These are phyloP conservation scores for Suillus luteus DNA, from an alignment of 768 basidiomycete genomes.

Conservation along the genomic window DNA sequence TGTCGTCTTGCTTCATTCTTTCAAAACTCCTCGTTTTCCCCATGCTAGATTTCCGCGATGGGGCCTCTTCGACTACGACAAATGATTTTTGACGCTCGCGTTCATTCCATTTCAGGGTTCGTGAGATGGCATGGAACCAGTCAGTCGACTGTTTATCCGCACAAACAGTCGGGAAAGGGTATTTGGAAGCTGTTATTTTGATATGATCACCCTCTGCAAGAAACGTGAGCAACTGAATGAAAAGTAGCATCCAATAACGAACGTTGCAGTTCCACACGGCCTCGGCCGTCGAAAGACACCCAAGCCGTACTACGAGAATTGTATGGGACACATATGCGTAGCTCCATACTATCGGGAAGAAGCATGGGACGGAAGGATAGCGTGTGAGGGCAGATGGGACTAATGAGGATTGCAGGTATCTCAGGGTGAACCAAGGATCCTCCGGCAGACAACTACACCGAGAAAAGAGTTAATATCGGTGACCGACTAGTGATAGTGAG, in stretches of 20 bases:
- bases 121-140: constrained; percentile 97
- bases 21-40: constrained; percentile 20
- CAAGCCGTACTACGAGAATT: constrained; percentile 98
- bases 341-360: constrained; percentile 96
- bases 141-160: constrained; percentile 97
- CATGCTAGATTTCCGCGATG: constrained; percentile 42
- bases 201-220: constrained; percentile 95
- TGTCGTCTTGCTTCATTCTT: constrained; percentile 19
- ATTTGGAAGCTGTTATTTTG: constrained; percentile 95
- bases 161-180: constrained; percentile 98
- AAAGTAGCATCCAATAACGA: constrained; percentile 33
- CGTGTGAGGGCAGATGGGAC: constrained; percentile 98
- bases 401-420: constrained; percentile 94
- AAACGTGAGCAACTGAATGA: neutral
- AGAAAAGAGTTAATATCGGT: constrained; percentile 6
- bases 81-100: constrained; percentile 98
- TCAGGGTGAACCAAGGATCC: constrained; percentile 98
- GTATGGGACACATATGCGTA: constrained; percentile 98
- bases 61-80: constrained; percentile 93
- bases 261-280: constrained; percentile 95
- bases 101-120: constrained; percentile 99
- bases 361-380: constrained; percentile 99
- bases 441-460: constrained; percentile 80
- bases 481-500: constrained; percentile 2
- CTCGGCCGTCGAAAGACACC: constrained; percentile 98